Percentiles rank a stretch among this genome's conserved stretches.
Evolutionary conservation across 2,329 filamentous ascomycete species (phyloP).

Genomic region (Raffaelea albimanens): DNA sequence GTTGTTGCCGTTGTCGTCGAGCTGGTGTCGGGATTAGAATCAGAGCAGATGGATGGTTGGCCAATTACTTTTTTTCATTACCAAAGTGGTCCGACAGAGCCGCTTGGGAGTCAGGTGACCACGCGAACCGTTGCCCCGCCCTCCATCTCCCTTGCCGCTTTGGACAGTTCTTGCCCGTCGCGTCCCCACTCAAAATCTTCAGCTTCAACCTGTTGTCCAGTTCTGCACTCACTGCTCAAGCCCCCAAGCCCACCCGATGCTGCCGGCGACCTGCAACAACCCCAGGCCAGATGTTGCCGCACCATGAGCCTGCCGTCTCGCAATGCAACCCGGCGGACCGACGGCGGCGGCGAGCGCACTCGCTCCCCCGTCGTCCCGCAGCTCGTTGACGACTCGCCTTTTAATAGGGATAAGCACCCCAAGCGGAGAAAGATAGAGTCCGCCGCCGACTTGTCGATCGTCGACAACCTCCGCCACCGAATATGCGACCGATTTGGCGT

Average conservation of each 20-base stretch:
- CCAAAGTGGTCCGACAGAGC: no score
- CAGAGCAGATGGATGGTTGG: no score
- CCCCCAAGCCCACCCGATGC: no score
- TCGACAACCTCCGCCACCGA: constrained; percentile 1
- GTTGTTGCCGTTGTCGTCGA: no score
- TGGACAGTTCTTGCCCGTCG: neutral
- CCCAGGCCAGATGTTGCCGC: neutral
- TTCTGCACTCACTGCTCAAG: no score
- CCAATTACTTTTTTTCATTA: no score
- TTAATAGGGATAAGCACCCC: constrained; percentile 5
- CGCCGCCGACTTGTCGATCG: neutral
- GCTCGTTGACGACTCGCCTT: constrained; percentile 5
- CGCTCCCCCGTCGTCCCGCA: constrained; percentile 1
- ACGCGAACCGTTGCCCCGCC: neutral
- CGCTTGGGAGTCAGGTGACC: neutral
- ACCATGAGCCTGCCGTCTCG: constrained; percentile 6
- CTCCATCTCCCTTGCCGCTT: neutral
- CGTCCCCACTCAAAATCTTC: no score
- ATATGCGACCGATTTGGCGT: constrained; percentile 5
- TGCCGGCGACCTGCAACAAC: no score
- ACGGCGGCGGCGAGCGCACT: constrained; percentile 1
- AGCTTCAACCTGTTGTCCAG: no score
- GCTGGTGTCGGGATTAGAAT: no score
- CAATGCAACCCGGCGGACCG: constrained; percentile 4
- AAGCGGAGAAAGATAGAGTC: constrained; percentile 10